Base-by-base conservation (phyloP, 768 basidiomycete species). In the Tricholoma furcatifolium region DNA sequence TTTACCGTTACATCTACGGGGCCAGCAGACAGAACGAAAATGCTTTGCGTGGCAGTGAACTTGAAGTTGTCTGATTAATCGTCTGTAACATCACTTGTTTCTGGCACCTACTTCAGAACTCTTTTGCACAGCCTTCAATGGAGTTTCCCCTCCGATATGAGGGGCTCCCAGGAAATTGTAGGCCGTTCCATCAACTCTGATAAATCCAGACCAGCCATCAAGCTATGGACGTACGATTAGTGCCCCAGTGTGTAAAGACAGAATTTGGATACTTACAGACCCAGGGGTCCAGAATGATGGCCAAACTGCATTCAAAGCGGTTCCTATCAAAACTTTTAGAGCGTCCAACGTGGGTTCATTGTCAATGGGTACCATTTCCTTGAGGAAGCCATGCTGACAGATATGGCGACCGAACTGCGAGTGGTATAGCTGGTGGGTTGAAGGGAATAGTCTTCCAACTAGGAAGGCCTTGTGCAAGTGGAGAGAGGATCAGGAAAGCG, bases 1-100 rank as follows among this genome's bases (percentile, higher is more conserved):
- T 71, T 81, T 14, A 81, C 76, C 5, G 76, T 81, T 31, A 87
- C 58, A 56, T 85, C 82, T 14, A 88, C 71, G 2, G 81, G 79
- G 4, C 86, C 87, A 3, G 87, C 84, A 6, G 75, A 76, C 43
- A 88, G 62, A 3, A 79, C 74, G 58, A 87, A 88, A 38, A 73
- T 76, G 56, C 81, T 84, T 61, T 85, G 84, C 0, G 85, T 87
- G 3, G 84, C 74, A 4, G 87, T 88, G 59, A 87, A 87, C 86
- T 86, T 31, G 20, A 31, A 14, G 24, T 34, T 43, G 11, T 8
- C 27, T 51, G 6, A 23, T 35, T 7, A 44, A 15, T 4, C 32
- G 8, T 12, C 18, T 30, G 21, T 9, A 47, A 23, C 4, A 27
- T 4, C 27, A 7, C 7, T 23, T 21, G 6, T 51, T 23, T 1